phyloP scores from a whole-genome alignment of 371 early-diverging fungal genomes.

The Haplosporangium sp. region DNA sequence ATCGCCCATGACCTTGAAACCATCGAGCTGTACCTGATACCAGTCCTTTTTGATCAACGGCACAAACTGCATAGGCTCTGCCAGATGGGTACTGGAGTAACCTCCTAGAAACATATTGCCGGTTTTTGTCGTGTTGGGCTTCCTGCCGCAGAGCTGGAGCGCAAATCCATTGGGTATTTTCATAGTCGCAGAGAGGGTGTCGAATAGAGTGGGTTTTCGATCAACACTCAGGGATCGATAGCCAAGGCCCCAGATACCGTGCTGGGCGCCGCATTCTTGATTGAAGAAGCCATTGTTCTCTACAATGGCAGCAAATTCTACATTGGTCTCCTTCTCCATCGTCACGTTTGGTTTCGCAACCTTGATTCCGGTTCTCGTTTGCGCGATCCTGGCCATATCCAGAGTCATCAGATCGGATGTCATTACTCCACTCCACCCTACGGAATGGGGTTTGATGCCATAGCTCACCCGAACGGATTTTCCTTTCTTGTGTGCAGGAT shows the following conservation, averaged over 20 bases:
- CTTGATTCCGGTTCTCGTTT: not conserved
- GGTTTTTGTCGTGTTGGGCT: conserved; percentile 35
- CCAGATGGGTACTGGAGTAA: conserved; percentile 31
- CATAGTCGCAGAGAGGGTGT: conserved; percentile 47
- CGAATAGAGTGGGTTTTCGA: conserved; percentile 41
- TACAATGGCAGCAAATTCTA: conserved; percentile 50
- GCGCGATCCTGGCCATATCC: conserved; percentile 38
- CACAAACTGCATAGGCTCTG: conserved; percentile 46
- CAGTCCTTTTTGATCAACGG: conserved; percentile 45
- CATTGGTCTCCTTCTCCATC: conserved; percentile 48
- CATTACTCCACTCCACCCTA: conserved; percentile 51
- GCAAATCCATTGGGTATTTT: conserved; percentile 52
- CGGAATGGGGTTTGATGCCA: conserved; percentile 49
- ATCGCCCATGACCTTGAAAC: conserved; percentile 52
- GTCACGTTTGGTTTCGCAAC: conserved; percentile 2
- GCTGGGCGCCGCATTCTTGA: conserved; percentile 46
- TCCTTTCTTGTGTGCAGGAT: conserved; percentile 12
- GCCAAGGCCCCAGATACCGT: conserved; percentile 51
- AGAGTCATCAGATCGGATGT: conserved; percentile 43
- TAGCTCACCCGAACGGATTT: conserved; percentile 38
- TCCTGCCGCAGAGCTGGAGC: conserved; percentile 41
- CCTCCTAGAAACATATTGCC: conserved; percentile 54
- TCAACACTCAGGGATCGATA: conserved; percentile 41
- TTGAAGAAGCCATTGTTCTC: conserved; percentile 47
- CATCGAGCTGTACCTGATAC: conserved; percentile 56